Base-by-base conservation (phyloP, 306 rosid species). In the Lathyrus aphaca region DNA sequence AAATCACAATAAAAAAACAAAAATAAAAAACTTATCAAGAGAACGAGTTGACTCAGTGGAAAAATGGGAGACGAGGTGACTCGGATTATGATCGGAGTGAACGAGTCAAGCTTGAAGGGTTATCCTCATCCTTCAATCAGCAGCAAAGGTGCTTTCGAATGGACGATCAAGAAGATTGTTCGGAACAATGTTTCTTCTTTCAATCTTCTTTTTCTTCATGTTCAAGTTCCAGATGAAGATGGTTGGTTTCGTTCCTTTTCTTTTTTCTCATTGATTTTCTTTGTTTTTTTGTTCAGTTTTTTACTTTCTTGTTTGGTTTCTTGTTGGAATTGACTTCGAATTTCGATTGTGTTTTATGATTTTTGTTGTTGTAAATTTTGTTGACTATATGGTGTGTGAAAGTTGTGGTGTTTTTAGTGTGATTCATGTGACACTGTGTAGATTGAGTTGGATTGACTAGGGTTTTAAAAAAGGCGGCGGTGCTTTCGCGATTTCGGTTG, bases 171-270 rank as follows among this genome's bases (percentile, higher is more conserved):
- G 57, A 93, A 93, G 87, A 90, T 93, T 86, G 72, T 93, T 66
- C 90, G 94, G 45, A 74, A 80, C 67, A 90, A 88, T 75, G 74
- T 82, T 45, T 5, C 83, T 16, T 84, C 85, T 19, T 93, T 93
- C 81, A 81, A 81, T 71, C 86, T 94, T 21, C 87, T 88, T 62
- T 86, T 90, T 50, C 92, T 94, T 60, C 97, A 94, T 65, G 96
- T 87, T 74, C 97, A 86, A 80, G 95, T 88, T 19, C 92, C 97
- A 0, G 98, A 94, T 66, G 94, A 90, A 87, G 98, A 94, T 75
- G 96, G 97, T 56, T 1, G 0, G n/a, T 53, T 25, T 10, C 0
- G 5, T 27, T 13, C n/a, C 11, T 25, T 27, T 25, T 1, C 10
- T 2, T 19, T 0, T 1, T 50, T 1, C 10, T 17, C 0, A 0